A percentile compares a stretch with the other conserved stretches of the same genome.
Evolutionary conservation across 495 filamentous ascomycete species (phyloP).

Genomic region (Bacidia gigantensis): DNA sequence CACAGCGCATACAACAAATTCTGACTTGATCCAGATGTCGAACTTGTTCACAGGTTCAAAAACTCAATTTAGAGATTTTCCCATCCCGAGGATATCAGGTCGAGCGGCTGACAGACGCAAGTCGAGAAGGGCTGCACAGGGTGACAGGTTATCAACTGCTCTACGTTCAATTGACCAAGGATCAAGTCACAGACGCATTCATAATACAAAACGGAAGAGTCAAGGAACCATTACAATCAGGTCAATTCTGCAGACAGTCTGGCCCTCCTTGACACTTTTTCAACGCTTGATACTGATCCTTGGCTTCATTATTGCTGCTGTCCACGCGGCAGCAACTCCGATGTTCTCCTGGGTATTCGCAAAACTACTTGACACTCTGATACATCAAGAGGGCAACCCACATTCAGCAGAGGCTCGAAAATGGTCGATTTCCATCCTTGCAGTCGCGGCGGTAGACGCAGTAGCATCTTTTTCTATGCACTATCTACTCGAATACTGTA

Average conservation of each 20-base stretch:
- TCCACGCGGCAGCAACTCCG: conserved; percentile 59
- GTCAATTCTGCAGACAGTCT: conserved; percentile 57
- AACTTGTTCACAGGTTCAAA: not conserved
- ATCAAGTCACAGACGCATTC: too few species aligned
- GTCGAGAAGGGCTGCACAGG: too few species aligned
- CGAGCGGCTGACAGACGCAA: too few species aligned
- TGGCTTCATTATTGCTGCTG: conserved; percentile 45
- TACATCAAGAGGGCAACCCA: conserved; percentile 28
- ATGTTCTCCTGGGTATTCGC: conserved; percentile 68
- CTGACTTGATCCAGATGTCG: not conserved
- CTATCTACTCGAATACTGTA: conserved; percentile 55
- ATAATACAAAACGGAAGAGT: not conserved
- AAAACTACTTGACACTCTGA: conserved; percentile 58
- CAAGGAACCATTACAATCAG: conserved; percentile 27
- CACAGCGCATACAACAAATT: not conserved
- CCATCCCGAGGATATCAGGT: too few species aligned
- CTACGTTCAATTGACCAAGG: too few species aligned
- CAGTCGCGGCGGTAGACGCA: conserved; percentile 52
- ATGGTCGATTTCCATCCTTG: conserved; percentile 61
- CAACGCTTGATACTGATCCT: conserved; percentile 43
- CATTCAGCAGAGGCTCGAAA: conserved; percentile 34
- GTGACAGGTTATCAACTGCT: too few species aligned
- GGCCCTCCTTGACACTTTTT: conserved; percentile 44
- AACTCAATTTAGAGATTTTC: too few species aligned
- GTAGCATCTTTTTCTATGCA: conserved; percentile 49